Evolutionary conservation across 2,329 filamentous ascomycete genomes (phyloP).

Genomic region (Pseudogymnoascus sp.): DNA sequence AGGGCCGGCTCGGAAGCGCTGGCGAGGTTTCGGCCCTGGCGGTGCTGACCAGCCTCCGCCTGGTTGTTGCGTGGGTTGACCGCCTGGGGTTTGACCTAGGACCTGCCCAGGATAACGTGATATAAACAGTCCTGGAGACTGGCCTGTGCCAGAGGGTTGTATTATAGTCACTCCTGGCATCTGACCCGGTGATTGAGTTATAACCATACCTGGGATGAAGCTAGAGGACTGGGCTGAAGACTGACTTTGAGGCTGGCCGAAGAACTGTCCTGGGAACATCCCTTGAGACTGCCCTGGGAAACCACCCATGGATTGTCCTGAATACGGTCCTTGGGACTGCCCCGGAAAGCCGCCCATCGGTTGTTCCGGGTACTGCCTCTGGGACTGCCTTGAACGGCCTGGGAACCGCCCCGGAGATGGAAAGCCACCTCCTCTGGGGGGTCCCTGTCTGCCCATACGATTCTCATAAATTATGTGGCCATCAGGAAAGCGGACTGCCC

Average conservation of each 20-base stretch:
- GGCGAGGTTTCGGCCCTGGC: not conserved
- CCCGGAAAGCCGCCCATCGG: not conserved
- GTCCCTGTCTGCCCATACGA: not conserved
- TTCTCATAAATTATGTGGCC: not conserved
- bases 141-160: not conserved
- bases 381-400: not conserved
- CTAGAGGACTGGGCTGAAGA: not conserved
- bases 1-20: not conserved
- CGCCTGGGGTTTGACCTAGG: not conserved
- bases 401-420: not conserved
- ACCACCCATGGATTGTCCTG: not conserved
- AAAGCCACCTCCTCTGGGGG: not conserved
- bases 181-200: not conserved
- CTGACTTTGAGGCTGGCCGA: not conserved
- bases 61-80: not conserved
- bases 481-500: slow-evolving; percentile 6
- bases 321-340: not conserved
- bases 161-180: not conserved
- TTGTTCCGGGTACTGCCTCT: not conserved
- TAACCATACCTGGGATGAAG: not conserved
- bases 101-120: not conserved
- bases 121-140: not conserved
- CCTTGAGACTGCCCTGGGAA: not conserved
- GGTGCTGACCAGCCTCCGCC: not conserved
- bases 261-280: not conserved